These are phyloP conservation scores for Aspergillus sp. DNA, from an alignment of 2,329 filamentous ascomycete genomes.

Conservation along the genomic window DNA sequence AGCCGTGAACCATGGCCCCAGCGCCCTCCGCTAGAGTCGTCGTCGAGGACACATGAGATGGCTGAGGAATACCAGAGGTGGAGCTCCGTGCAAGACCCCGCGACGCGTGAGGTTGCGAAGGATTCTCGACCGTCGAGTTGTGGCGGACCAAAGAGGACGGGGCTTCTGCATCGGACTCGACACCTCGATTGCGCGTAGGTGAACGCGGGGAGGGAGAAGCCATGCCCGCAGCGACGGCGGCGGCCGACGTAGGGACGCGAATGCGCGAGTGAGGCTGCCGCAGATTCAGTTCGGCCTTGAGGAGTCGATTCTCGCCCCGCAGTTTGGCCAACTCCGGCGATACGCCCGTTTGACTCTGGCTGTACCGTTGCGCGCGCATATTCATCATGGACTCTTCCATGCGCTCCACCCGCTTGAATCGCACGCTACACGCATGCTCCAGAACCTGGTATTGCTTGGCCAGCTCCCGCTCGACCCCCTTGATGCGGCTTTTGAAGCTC, in stretches of 20 bases:
- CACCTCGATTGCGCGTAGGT: conserved; percentile 19
- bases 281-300: conserved; percentile 65
- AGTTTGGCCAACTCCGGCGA: conserved; percentile 59
- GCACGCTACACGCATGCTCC: conserved; percentile 74
- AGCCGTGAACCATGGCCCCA: conserved; percentile 25
- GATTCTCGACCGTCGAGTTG: conserved; percentile 51
- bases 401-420: conserved; percentile 81
- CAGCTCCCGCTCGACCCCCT: conserved; percentile 83
- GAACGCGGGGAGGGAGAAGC: conserved; percentile 35
- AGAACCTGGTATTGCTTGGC: conserved; percentile 86
- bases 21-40: conserved; percentile 31
- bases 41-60: conserved; percentile 33
- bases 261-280: conserved; percentile 64
- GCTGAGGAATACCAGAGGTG: conserved; percentile 34
- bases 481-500: conserved; percentile 76
- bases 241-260: conserved; percentile 49
- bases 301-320: conserved; percentile 58
- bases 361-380: conserved; percentile 40
- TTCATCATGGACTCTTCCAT: conserved; percentile 78
- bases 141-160: conserved; percentile 54
- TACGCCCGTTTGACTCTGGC: conserved; percentile 29
- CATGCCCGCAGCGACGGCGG: conserved; percentile 35
- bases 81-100: conserved; percentile 31
- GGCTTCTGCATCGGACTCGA: conserved; percentile 33
- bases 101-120: conserved; percentile 27